Evolutionary conservation across 192 early-diverging fungal species (phyloP), one percentile per base, ranked within the genome.

Genomic region (Funneliformis geosporum): DNA sequence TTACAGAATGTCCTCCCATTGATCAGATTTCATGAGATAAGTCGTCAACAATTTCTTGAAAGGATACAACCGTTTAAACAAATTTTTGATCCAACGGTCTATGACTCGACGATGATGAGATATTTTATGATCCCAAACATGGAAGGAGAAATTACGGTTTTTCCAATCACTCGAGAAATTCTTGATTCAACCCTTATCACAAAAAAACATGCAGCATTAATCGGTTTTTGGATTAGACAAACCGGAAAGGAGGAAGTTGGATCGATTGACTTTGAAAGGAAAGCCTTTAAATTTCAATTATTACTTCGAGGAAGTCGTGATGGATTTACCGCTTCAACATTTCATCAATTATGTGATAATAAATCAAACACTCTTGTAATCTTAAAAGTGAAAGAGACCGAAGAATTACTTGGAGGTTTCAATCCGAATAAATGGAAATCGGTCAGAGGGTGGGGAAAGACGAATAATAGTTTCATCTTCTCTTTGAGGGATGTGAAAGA

Each of bases 341-440:
- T 71, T 46, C 39, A 46, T 18, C 5, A 71, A 71, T 18, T 44
- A 46, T 71, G 69, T n/a, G 44, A 71, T n/a, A 46, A 71, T 14
- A 71, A 71, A 46, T 9, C 21, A 21, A 71, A 71, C 28, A 42
- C 44, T 27, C 38, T 71, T 46, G 69, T 71, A 44, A 46, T 71
- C 16, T 6, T 71, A 8, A 71, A 71, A 71, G 16, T 46, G 38
- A 65, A 65, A 27, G 44, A 12, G 21, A 71, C 39, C 0, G 39
- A 25, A 7, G 40, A 71, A 71, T 23, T 71, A 25, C 11, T 71
- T 23, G 69, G 69, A 8, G 69, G 69, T 42, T 71, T 43, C 16
- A 71, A 71, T 43, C 69, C 69, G n/a, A 44, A 42, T 8, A 42
- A 11, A 21, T 71, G 69, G 69, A 71, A 46, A 44, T 71, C 69